Evolutionary conservation across 495 filamentous ascomycete species (phyloP).

Genomic region (Annulohypoxylon bovei): DNA sequence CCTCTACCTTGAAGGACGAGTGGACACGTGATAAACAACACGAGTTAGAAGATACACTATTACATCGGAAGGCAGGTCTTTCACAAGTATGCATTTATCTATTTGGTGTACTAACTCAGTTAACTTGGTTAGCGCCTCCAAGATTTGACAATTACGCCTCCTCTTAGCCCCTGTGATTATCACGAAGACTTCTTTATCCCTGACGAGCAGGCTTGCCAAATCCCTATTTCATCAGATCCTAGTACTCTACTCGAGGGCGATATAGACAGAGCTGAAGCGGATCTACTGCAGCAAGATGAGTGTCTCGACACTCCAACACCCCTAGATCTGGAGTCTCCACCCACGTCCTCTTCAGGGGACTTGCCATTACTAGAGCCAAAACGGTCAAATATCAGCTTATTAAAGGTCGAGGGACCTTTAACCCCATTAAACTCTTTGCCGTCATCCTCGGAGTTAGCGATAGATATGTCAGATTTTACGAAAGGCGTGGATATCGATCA

Average conservation of each 20-base stretch:
- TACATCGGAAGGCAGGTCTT: constrained; percentile 51
- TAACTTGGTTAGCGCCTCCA: constrained; percentile 6
- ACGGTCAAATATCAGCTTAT: constrained; percentile 21
- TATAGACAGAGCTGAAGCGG: constrained; percentile 56
- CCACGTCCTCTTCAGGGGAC: constrained; percentile 19
- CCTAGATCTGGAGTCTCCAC: not conserved
- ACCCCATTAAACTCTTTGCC: constrained; percentile 38
- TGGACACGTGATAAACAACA: constrained; percentile 50
- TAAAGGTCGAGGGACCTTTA: constrained; percentile 34
- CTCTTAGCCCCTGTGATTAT: constrained; percentile 62
- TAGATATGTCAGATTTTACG: constrained; percentile 11
- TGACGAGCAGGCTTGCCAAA: constrained; percentile 54
- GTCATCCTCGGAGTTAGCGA: constrained; percentile 21
- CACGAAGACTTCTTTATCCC: constrained; percentile 56
- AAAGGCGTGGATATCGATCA: constrained; percentile 37
- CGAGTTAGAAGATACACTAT: constrained; percentile 45
- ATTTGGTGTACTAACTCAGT: not conserved
- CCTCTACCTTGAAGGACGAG: constrained; percentile 49
- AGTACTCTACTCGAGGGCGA: constrained; percentile 59
- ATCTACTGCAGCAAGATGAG: constrained; percentile 49
- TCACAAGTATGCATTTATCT: not conserved
- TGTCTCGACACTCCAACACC: not conserved
- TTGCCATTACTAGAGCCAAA: constrained; percentile 12
- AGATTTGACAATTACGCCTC: constrained; percentile 61
- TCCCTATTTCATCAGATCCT: constrained; percentile 65